phyloP scores from a whole-genome alignment of 1,284 basidiomycete genomes.

The Xerocomus minutiporus region DNA sequence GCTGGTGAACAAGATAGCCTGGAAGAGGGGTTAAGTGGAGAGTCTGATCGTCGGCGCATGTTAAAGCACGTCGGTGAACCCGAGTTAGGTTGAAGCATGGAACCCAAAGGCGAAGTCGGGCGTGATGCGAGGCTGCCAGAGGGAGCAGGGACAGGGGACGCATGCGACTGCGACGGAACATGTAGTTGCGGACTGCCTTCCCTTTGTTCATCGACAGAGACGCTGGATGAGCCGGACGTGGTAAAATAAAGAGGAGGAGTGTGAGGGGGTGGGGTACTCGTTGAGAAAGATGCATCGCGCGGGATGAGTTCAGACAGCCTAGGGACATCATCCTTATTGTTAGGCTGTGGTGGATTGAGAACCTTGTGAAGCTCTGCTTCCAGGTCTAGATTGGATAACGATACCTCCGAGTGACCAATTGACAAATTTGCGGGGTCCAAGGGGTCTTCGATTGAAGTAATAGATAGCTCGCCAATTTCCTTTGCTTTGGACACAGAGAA shows the following conservation, averaged over 20 bases:
- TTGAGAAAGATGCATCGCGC: conserved; percentile 20
- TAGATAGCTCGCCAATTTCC: conserved; percentile 36
- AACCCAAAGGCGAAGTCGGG: conserved; percentile 11
- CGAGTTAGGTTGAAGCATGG: conserved; percentile 12
- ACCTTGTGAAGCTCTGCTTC: conserved; percentile 29
- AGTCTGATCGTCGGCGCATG: conserved; percentile 23
- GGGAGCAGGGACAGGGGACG: conserved; percentile 1
- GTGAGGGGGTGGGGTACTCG: conserved; percentile 27
- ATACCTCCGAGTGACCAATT: conserved; percentile 33
- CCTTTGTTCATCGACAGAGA: conserved; percentile 9
- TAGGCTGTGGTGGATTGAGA: conserved; percentile 12
- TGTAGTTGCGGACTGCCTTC: conserved; percentile 4
- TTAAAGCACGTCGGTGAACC: conserved; percentile 13
- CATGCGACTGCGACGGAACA: conserved; percentile 4
- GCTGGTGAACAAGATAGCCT: conserved; percentile 18
- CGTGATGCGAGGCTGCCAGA: not conserved
- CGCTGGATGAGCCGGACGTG: conserved; percentile 16
- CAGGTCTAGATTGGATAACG: conserved; percentile 30
- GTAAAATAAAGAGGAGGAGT: conserved; percentile 19
- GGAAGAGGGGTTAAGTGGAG: conserved; percentile 15
- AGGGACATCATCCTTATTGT: conserved; percentile 9
- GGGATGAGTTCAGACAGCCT: conserved; percentile 25
- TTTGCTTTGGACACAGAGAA: conserved; percentile 23
- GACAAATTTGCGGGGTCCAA: conserved; percentile 35
- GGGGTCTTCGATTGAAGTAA: conserved; percentile 32